Percentiles rank a stretch among this genome's conserved stretches.
Evolutionary conservation across 345 rosid genomes (phyloP).

Genomic region (Citrus trifoliata): DNA sequence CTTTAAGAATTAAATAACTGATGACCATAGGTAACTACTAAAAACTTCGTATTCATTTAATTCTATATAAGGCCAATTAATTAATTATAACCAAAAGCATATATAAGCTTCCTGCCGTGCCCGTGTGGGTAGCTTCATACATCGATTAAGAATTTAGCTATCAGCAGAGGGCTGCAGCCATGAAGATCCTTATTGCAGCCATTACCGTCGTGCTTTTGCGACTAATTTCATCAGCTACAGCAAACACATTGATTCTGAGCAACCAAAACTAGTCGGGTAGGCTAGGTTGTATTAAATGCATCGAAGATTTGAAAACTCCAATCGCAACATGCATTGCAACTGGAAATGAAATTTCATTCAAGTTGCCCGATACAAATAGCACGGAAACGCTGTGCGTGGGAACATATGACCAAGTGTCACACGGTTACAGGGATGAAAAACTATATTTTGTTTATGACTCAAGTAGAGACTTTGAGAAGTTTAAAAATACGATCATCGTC

Average conservation of each 20-base stretch:
- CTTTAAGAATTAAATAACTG: not conserved
- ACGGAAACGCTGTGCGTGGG: slow-evolving; percentile 6
- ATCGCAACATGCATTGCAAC: not conserved
- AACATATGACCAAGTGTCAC: not conserved
- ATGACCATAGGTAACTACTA: not conserved
- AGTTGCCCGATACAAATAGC: not conserved
- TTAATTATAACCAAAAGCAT: too few species aligned
- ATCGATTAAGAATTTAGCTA: too few species aligned
- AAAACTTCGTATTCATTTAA: not conserved
- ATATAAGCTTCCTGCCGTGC: too few species aligned
- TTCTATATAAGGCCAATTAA: too few species aligned
- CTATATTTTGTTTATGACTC: slow-evolving; percentile 12
- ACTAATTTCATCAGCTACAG: not conserved
- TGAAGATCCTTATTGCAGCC: not conserved
- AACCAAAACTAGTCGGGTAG: not conserved
- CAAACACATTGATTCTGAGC: not conserved
- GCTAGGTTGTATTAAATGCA: not conserved
- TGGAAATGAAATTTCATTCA: not conserved
- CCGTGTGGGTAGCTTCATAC: too few species aligned
- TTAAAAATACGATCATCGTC: not conserved
- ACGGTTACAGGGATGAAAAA: not conserved
- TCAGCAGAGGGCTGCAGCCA: too few species aligned
- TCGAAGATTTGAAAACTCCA: not conserved
- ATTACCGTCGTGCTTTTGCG: not conserved
- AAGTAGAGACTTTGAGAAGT: slow-evolving; percentile 5